Conservation (phyloP, 768 basidiomycete species). For the Phaffia tasmanica region DNA sequence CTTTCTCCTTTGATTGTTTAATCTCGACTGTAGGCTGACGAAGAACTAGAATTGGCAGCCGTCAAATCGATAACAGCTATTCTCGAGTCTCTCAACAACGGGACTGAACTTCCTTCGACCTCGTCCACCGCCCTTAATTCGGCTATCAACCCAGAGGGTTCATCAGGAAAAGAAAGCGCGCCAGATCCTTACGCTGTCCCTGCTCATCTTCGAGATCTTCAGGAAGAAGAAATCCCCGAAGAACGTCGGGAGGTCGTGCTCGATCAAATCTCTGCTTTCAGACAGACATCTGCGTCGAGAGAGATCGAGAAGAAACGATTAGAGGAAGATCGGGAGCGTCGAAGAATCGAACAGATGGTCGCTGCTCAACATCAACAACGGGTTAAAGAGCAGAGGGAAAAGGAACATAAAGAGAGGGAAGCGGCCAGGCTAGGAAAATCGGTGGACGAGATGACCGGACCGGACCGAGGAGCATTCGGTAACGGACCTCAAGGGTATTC, state of each 20-base stretch:
- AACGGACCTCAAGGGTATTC: conserved; percentile 64
- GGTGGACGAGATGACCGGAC: conserved; percentile 35
- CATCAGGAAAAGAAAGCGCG: neutral
- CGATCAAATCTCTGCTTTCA: conserved; percentile 90
- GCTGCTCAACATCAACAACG: neutral
- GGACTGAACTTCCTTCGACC: conserved; percentile 29
- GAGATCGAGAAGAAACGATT: conserved; percentile 86
- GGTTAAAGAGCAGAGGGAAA: conserved; percentile 7
- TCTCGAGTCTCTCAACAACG: conserved; percentile 26
- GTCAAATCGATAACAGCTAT: conserved; percentile 41
- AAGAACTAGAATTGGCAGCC: conserved; percentile 52
- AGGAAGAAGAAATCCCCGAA: conserved; percentile 93
- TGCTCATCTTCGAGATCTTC: conserved; percentile 90
- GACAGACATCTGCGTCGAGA: conserved; percentile 34
- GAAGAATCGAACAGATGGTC: conserved; percentile 21
- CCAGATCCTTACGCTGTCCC: conserved; percentile 47
- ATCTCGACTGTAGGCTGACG: conserved; percentile 51
- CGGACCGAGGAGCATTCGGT: conserved; percentile 45
- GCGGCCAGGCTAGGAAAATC: neutral
- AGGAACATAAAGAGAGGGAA: neutral
- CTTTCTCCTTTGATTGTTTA: neutral
- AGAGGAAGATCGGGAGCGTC: conserved; percentile 68
- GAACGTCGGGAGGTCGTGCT: conserved; percentile 82
- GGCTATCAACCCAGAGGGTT: neutral
- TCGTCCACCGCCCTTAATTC: conserved; percentile 49